phyloP scores from a whole-genome alignment of 306 rosid genomes.

The Sicyos baderoa region DNA sequence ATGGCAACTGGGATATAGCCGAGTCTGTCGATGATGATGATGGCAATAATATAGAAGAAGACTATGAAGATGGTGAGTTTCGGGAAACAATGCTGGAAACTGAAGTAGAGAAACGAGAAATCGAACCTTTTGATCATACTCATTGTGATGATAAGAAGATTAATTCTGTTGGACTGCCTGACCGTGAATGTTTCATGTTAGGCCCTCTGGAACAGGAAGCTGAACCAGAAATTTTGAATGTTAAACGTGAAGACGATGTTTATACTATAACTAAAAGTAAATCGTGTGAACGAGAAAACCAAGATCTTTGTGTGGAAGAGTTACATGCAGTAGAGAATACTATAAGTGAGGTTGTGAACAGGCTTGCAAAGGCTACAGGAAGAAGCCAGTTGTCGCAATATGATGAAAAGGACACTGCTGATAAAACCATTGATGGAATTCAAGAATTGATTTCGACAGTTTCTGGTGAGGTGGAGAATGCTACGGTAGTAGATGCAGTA shows the following conservation, averaged over 20 bases:
- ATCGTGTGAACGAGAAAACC: constrained; percentile 15
- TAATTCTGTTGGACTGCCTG: constrained; percentile 29
- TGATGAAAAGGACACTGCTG: constrained; percentile 27
- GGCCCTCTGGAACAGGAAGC: constrained; percentile 27
- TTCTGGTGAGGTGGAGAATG: constrained; percentile 35
- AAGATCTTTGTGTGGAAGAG: constrained; percentile 27
- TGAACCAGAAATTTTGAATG: constrained; percentile 12
- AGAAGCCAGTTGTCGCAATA: constrained; percentile 23
- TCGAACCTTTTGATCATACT: constrained; percentile 28
- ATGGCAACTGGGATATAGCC: constrained; percentile 59
- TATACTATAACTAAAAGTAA: constrained; percentile 18
- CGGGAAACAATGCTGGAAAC: constrained; percentile 43
- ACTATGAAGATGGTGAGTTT: constrained; percentile 83
- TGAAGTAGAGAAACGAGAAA: constrained; percentile 44
- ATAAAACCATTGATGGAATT: constrained; percentile 28
- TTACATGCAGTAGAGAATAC: constrained; percentile 24
- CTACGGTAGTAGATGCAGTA: constrained; percentile 33
- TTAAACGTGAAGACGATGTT: constrained; percentile 19
- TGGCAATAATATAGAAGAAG: constrained; percentile 40
- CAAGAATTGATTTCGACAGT: constrained; percentile 24
- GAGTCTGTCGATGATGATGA: constrained; percentile 38
- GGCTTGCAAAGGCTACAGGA: constrained; percentile 21
- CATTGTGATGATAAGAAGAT: constrained; percentile 30
- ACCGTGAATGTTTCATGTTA: constrained; percentile 26
- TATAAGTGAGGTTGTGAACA: constrained; percentile 27